Evolutionary conservation across 305 asterid genomes (phyloP).

Genomic region (Solanum chacoense): DNA sequence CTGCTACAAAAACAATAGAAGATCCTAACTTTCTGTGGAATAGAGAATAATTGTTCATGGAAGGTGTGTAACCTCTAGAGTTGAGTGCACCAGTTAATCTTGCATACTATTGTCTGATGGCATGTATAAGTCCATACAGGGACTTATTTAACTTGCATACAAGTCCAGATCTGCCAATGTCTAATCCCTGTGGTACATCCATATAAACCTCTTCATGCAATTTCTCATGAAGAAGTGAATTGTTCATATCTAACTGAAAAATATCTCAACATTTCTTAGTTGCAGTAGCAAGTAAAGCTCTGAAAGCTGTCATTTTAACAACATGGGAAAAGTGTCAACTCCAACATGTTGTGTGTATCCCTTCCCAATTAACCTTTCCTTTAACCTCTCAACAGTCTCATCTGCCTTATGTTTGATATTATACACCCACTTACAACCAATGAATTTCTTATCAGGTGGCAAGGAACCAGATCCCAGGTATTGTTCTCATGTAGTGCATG

Average conservation of each 20-base stretch:
- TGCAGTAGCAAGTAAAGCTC: not conserved
- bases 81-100: not conserved
- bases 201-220: not conserved
- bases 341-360: not conserved
- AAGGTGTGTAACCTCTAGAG: not conserved
- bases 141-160: not conserved
- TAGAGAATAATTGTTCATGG: not conserved
- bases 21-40: not conserved
- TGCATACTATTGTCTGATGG: not conserved
- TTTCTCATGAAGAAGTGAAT: too few relatives aligned
- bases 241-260: too few relatives aligned
- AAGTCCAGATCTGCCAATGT: not conserved
- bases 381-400: not conserved
- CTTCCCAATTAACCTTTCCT: not conserved
- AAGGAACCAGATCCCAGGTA: not conserved
- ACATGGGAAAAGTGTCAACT: too few relatives aligned
- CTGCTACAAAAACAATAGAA: too few relatives aligned
- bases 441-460: too few relatives aligned
- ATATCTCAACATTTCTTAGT: not conserved
- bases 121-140: not conserved
- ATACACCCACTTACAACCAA: too few relatives aligned
- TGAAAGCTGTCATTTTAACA: too few relatives aligned
- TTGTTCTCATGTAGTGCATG: not conserved
- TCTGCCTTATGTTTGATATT: not conserved
- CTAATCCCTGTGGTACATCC: not conserved